A percentile compares a stretch with the other conserved stretches of the same genome.
Conservation (phyloP, 768 basidiomycete species). For the Asterophora lycoperdoides region DNA sequence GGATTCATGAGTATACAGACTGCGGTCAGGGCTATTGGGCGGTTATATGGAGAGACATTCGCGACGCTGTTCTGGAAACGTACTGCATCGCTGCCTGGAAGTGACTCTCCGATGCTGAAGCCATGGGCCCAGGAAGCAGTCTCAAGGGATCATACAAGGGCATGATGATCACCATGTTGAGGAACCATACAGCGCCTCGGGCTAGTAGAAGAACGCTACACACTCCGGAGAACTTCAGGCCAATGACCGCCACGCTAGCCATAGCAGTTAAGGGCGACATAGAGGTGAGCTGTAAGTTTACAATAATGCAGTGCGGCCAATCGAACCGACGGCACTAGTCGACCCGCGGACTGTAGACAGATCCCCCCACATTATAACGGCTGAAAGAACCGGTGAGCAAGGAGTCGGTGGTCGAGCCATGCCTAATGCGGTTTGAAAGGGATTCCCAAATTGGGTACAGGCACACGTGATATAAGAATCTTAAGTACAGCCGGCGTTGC, state of each 20-base stretch:
- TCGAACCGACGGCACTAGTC: background rate
- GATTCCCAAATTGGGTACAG: constrained; percentile 5
- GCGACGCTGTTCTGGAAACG: constrained; percentile 15
- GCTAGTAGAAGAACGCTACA: constrained; percentile 29
- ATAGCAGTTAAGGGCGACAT: constrained; percentile 6
- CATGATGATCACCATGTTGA: constrained; percentile 39
- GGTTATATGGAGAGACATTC: background rate
- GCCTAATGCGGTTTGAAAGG: constrained; percentile 9
- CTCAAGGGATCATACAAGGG: constrained; percentile 46
- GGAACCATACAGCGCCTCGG: constrained; percentile 35
- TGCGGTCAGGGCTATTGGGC: constrained; percentile 38
- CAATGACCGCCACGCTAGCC: constrained; percentile 8
- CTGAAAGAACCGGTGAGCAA: too few species aligned
- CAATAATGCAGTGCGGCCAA: background rate
- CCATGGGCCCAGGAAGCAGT: constrained; percentile 45
- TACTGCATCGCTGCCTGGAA: constrained; percentile 44
- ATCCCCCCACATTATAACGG: background rate
- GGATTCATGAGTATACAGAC: constrained; percentile 35
- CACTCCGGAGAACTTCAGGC: constrained; percentile 26
- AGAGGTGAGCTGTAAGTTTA: background rate
- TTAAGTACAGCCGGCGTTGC: too few species aligned
- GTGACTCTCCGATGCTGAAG: constrained; percentile 38
- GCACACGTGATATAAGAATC: too few species aligned
- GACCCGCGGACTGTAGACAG: background rate
- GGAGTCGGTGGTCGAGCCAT: background rate